A percentile compares a stretch with the other conserved stretches of the same genome.
These are phyloP conservation scores for Articulospora tetracladia DNA, from an alignment of 495 filamentous ascomycete species.

Conservation along the genomic window DNA sequence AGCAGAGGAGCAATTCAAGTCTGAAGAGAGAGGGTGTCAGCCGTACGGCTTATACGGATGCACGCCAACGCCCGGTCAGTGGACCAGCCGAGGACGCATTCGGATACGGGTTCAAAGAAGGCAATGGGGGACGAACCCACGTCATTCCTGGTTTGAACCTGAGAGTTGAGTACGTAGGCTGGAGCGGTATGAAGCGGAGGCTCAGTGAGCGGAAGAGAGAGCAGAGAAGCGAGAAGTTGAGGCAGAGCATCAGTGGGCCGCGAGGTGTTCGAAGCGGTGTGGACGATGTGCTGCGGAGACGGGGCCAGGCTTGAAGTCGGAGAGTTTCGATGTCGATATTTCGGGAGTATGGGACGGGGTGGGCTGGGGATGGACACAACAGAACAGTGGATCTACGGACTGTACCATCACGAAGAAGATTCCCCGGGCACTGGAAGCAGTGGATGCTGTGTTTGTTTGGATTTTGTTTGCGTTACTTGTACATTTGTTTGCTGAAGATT, in stretches of 20 bases:
- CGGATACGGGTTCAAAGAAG: slow-evolving; percentile 23
- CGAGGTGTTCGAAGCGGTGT: slow-evolving; percentile 46
- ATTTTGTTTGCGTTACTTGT: slow-evolving; percentile 2
- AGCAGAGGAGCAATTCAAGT: slow-evolving; percentile 28
- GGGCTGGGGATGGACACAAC: neutral
- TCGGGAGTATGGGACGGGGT: neutral
- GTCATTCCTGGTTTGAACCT: slow-evolving; percentile 41
- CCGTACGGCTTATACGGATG: slow-evolving; percentile 5
- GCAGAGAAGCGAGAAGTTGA: slow-evolving; percentile 64
- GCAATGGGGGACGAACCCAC: slow-evolving; percentile 34
- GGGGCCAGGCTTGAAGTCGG: neutral
- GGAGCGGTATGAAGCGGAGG: slow-evolving; percentile 34
- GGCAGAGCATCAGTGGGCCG: slow-evolving; percentile 59
- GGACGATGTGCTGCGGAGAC: slow-evolving; percentile 40
- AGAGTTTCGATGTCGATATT: neutral
- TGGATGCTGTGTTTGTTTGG: slow-evolving; percentile 4
- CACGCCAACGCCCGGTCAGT: slow-evolving; percentile 16
- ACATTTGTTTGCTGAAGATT: neutral
- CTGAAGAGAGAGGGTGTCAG: slow-evolving; percentile 5
- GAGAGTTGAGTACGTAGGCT: slow-evolving; percentile 49
- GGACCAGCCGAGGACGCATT: slow-evolving; percentile 8
- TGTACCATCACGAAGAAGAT: slow-evolving; percentile 13
- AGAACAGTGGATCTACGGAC: neutral
- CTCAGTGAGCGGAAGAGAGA: slow-evolving; percentile 60
- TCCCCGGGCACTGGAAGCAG: neutral